A percentile compares a stretch with the other conserved stretches of the same genome.
phyloP scores from a whole-genome alignment of 202 grass and related monocot genomes.

The Zoysia matrella region DNA sequence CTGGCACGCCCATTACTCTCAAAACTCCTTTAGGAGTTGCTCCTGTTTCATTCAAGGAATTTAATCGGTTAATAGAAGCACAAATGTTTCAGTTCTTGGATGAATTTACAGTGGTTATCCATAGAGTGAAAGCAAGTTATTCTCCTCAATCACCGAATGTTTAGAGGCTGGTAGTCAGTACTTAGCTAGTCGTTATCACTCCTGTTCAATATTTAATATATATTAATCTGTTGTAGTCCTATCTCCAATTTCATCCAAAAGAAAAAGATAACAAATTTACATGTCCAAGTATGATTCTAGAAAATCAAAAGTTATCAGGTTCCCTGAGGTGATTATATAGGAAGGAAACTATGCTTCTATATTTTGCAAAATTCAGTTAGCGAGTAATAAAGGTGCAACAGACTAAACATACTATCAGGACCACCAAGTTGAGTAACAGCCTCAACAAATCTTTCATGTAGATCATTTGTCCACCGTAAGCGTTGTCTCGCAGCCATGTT shows the following conservation, averaged over 20 bases:
- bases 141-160: background rate
- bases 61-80: slow-evolving; percentile 36
- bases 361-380: slow-evolving; percentile 12
- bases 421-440: slow-evolving; percentile 97
- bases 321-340: background rate
- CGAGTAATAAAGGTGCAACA: background rate
- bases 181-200: background rate
- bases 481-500: slow-evolving; percentile 79
- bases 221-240: background rate
- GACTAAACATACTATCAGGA: slow-evolving; percentile 86
- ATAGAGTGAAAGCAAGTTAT: background rate
- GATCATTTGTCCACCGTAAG: slow-evolving; percentile 91
- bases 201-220: background rate
- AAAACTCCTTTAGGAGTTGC: slow-evolving; percentile 99
- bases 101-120: background rate
- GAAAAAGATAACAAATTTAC: background rate
- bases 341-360: background rate
- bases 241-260: background rate
- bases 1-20: slow-evolving; percentile 81
- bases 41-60: slow-evolving; percentile 58
- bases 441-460: slow-evolving; percentile 93
- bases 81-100: background rate
- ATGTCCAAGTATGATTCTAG: background rate
- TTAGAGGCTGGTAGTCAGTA: background rate
- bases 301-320: background rate